These are phyloP conservation scores for Brassica napus DNA, from an alignment of 345 rosid genomes.

Conservation along the genomic window DNA sequence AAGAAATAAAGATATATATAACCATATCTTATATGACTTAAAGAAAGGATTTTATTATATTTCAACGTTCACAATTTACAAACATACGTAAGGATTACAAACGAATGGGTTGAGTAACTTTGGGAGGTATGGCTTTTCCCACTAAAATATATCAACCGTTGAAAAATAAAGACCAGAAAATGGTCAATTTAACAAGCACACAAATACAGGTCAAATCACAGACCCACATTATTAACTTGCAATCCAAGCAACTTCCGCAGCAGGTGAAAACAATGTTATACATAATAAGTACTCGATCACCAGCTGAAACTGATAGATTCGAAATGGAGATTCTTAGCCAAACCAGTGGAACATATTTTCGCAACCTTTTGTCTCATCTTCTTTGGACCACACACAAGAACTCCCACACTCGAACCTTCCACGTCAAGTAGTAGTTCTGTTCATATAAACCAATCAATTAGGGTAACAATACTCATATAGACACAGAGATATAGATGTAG, in stretches of 20 bases:
- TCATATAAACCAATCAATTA: slow-evolving; percentile 9
- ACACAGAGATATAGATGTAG: not conserved
- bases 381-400: slow-evolving; percentile 74
- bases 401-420: slow-evolving; percentile 66
- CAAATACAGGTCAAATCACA: slow-evolving; percentile 19
- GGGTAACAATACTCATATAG: not conserved
- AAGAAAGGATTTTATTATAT: slow-evolving; percentile 1
- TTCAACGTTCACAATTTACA: slow-evolving; percentile 26
- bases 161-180: not conserved
- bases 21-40: not conserved
- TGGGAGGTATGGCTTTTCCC: not conserved
- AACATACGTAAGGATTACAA: slow-evolving; percentile 1
- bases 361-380: slow-evolving; percentile 77
- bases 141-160: not conserved
- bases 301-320: slow-evolving; percentile 43
- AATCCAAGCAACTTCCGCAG: not conserved
- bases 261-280: slow-evolving; percentile 3
- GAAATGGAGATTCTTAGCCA: slow-evolving; percentile 60
- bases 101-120: slow-evolving; percentile 3
- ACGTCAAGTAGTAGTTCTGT: slow-evolving; percentile 57
- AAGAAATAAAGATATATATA: not conserved
- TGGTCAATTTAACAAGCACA: slow-evolving; percentile 18
- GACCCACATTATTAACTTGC: slow-evolving; percentile 16
- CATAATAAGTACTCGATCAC: slow-evolving; percentile 20
- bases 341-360: slow-evolving; percentile 57